A percentile compares a stretch with the other conserved stretches of the same genome.
Conservation (phyloP, 2,329 filamentous ascomycete species). For the Arthrobotrys sinensis region DNA sequence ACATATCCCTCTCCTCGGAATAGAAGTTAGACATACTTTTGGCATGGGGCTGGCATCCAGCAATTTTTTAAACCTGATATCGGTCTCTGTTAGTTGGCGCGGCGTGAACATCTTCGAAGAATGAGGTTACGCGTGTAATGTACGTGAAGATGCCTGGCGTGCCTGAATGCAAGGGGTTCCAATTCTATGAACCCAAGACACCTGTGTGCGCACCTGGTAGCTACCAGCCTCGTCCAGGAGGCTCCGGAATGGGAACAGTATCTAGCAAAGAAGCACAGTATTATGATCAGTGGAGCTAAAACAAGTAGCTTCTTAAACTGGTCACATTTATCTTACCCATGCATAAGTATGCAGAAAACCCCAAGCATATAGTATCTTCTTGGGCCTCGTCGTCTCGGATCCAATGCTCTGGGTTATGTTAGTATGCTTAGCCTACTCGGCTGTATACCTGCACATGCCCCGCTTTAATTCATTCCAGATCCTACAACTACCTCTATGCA, state of each 20-base stretch:
- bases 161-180: background rate
- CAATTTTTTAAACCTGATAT: constrained; percentile 43
- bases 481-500: too few species aligned
- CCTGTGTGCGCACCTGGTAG: background rate
- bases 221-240: background rate
- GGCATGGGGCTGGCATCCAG: constrained; percentile 48
- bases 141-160: background rate
- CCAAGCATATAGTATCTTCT: too few species aligned
- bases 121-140: background rate
- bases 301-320: too few species aligned
- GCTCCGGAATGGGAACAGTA: background rate
- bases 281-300: too few species aligned
- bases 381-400: too few species aligned
- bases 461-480: too few species aligned
- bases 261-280: background rate
- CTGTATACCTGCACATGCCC: too few species aligned
- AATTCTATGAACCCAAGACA: too few species aligned
- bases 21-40: constrained; percentile 19
- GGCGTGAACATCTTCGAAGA: constrained; percentile 22
- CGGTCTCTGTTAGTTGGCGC: constrained; percentile 32
- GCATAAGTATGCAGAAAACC: too few species aligned
- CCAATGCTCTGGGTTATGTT: too few species aligned
- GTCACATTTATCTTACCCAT: too few species aligned
- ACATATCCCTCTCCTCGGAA: background rate
- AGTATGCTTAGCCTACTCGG: too few species aligned